Evolutionary conservation across 805 yeast genomes (phyloP).

Genomic region (Cyberlindnera amylophila): DNA sequence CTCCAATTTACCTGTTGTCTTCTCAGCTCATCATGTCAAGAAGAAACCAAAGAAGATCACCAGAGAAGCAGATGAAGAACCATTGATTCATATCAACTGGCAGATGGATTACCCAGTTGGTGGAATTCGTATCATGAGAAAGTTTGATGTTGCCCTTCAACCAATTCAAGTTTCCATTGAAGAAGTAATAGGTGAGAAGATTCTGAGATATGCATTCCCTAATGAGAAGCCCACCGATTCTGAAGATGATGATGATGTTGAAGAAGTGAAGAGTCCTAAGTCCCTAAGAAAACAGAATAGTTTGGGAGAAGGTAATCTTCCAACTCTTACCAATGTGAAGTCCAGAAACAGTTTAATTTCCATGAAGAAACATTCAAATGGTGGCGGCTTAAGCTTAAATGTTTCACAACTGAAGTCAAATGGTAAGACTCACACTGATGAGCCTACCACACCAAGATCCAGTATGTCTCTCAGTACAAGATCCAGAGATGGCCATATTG

Average conservation of each 20-base stretch:
- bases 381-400: not conserved
- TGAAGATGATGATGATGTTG: constrained; percentile 6
- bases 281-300: not conserved
- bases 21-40: constrained; percentile 34
- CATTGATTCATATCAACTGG: constrained; percentile 57
- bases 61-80: constrained; percentile 22
- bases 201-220: constrained; percentile 73
- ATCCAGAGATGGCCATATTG: constrained; percentile 14
- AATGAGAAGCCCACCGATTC: constrained; percentile 25
- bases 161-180: constrained; percentile 76
- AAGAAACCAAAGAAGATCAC: constrained; percentile 14
- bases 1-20: constrained; percentile 65
- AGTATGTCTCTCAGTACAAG: constrained; percentile 9
- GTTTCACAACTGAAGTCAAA: not conserved
- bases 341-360: not conserved
- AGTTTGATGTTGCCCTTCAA: constrained; percentile 53
- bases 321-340: not conserved
- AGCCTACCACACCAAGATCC: constrained; percentile 9
- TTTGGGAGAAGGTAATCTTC: not conserved
- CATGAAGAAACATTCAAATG: not conserved
- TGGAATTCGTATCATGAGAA: constrained; percentile 78
- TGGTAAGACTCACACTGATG: not conserved
- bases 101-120: constrained; percentile 83
- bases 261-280: not conserved
- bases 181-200: constrained; percentile 57